Conservation (phyloP, 768 basidiomycete genomes). For the Mycena maculata region DNA sequence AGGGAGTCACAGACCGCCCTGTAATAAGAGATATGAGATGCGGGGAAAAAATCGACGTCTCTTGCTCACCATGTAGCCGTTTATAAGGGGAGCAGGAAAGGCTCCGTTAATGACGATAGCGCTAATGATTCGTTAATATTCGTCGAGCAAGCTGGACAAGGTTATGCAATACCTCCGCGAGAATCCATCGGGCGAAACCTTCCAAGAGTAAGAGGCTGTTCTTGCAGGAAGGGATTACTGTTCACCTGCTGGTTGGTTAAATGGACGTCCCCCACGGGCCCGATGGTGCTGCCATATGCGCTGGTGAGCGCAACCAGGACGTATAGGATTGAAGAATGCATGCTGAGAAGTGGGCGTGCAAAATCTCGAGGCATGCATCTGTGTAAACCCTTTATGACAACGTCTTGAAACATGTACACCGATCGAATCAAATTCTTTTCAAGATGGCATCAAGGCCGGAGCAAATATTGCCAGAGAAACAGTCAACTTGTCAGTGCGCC, state of each 20-base stretch:
- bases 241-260: background rate
- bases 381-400: too few relatives aligned
- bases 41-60: too few relatives aligned
- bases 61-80: background rate
- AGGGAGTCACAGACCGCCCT: too few relatives aligned
- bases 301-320: background rate
- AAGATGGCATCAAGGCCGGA: too few relatives aligned
- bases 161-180: background rate
- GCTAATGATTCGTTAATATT: background rate
- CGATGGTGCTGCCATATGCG: background rate
- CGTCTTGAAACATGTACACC: too few relatives aligned
- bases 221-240: background rate
- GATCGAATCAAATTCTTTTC: too few relatives aligned
- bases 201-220: background rate
- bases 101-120: slow-evolving; percentile 3
- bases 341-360: background rate
- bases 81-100: slow-evolving; percentile 9
- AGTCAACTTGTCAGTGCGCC: too few relatives aligned
- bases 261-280: background rate
- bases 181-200: slow-evolving; percentile 1
- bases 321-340: background rate
- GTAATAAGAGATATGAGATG: too few relatives aligned
- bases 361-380: too few relatives aligned
- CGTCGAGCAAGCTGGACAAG: too few relatives aligned
- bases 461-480: too few relatives aligned